Percentiles rank a stretch among this genome's conserved stretches.
Evolutionary conservation across 495 filamentous ascomycete genomes (phyloP).

Genomic region (Penicillium silybi): DNA sequence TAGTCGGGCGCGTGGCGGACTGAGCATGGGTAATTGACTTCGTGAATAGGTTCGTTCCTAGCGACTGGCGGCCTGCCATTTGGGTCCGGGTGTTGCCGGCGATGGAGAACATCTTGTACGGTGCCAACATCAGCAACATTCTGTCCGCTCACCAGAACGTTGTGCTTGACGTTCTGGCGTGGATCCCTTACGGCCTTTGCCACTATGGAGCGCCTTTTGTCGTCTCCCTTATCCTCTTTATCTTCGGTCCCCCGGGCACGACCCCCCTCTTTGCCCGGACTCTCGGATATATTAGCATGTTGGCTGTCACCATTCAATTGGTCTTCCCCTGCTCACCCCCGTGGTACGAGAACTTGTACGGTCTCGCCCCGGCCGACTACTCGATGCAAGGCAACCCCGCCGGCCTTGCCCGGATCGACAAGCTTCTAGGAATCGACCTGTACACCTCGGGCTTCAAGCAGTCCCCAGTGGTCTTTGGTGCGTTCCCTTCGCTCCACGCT

Average conservation of each 20-base stretch:
- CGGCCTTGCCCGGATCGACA: constrained; percentile 82
- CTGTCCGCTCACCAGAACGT: constrained; percentile 81
- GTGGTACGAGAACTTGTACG: constrained; percentile 91
- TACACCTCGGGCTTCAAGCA: constrained; percentile 88
- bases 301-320: constrained; percentile 80
- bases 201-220: constrained; percentile 83
- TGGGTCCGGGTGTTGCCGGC: constrained; percentile 92
- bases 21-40: neutral
- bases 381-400: constrained; percentile 82
- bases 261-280: constrained; percentile 77
- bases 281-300: constrained; percentile 89
- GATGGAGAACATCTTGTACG: constrained; percentile 96
- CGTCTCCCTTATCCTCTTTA: constrained; percentile 70
- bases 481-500: constrained; percentile 88
- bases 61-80: constrained; percentile 81
- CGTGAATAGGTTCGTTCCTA: constrained; percentile 68
- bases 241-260: constrained; percentile 83
- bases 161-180: constrained; percentile 80
- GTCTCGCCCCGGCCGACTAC: constrained; percentile 86
- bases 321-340: constrained; percentile 90
- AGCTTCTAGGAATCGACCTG: constrained; percentile 81
- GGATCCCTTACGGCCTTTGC: constrained; percentile 87
- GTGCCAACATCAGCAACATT: constrained; percentile 92
- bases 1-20: constrained; percentile 2
- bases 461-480: constrained; percentile 88